Conservation (phyloP, 352 stramenopile species). For the Pythium pyrilobum region DNA sequence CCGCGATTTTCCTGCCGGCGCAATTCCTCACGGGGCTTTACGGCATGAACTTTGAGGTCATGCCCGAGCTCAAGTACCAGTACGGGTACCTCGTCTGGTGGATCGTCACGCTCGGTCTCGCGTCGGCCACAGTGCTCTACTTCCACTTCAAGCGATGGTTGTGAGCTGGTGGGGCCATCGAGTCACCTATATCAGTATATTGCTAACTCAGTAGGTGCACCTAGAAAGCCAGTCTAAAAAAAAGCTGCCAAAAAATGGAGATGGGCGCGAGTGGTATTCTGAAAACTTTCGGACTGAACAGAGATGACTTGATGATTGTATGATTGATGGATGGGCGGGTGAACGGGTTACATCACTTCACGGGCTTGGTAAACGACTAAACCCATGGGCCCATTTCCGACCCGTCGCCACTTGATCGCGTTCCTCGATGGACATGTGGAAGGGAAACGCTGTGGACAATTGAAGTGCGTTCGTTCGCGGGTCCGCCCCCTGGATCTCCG, state of each 20-base stretch:
- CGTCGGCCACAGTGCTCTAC: conserved; percentile 34
- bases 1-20: conserved; percentile 74
- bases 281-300: not conserved
- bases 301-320: conserved; percentile 1
- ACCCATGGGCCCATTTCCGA: too few species aligned
- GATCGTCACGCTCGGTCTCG: conserved; percentile 47
- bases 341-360: too few species aligned
- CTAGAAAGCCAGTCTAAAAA: conserved; percentile 11
- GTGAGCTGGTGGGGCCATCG: conserved; percentile 6
- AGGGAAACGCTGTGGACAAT: conserved; percentile 7
- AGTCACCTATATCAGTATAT: conserved; percentile 11
- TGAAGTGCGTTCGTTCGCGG: conserved; percentile 12
- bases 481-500: conserved; percentile 10
- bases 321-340: not conserved
- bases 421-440: conserved; percentile 24
- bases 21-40: conserved; percentile 88
- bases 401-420: conserved; percentile 23
- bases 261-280: too few species aligned
- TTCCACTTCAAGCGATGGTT: conserved; percentile 78
- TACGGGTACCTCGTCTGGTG: conserved; percentile 84
- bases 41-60: conserved; percentile 88
- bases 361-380: too few species aligned
- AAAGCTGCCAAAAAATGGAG: too few species aligned
- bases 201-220: not conserved
- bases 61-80: conserved; percentile 75